Base-by-base conservation (phyloP, 1,139 yeast genomes). In the Geotrichum carabidarum region DNA sequence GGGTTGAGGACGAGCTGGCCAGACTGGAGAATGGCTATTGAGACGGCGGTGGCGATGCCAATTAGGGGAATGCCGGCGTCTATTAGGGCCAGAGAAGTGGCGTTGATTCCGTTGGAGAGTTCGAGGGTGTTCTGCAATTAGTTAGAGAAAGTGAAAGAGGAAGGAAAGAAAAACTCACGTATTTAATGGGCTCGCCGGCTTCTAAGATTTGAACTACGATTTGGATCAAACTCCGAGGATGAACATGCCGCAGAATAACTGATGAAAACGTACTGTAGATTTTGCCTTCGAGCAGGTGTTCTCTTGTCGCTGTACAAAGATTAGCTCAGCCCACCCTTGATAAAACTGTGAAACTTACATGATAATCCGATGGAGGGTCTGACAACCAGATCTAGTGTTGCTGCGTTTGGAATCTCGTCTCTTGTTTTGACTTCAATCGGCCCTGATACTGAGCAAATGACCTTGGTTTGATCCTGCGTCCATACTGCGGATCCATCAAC, bases 181-280 rank as follows among this genome's bases (percentile, higher is more conserved):
- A 60, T n/a, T 65, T 57, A 8, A 64, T 70, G 36, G 72, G 71
- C 55, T 78, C 81, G 54, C 86, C 86, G 30, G 82, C 69, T 55
- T 84, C 81, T 50, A 89, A 70, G 50, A 90, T 76, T 69, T 93
- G 99, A n/a, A 87, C 82, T 31, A 87, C 93, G 2, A 93, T 77
- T 66, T 90, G 97, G 40, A 93, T 82, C 51, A 90, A 75, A 62
- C 89, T 90, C 57, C 96, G 77, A 0, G 99, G 97, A 65, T 86
- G 84, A 59, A 80, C 73, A 58, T 79, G 78, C n/a, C 87, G 76
- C 31, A 84, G 74, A 1, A 93, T 78, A 7, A 82, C 75, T 6
- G 84, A 76, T 35, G 82, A 78, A 40, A 91, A 67, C 2, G 88
- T 78, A 3, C 82, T 72, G 52, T 84, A 76, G 40, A 94, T 65